These are phyloP conservation scores for Balamuthia mandrillaris DNA, from an alignment of 208 protist genomes.

Conservation along the genomic window DNA sequence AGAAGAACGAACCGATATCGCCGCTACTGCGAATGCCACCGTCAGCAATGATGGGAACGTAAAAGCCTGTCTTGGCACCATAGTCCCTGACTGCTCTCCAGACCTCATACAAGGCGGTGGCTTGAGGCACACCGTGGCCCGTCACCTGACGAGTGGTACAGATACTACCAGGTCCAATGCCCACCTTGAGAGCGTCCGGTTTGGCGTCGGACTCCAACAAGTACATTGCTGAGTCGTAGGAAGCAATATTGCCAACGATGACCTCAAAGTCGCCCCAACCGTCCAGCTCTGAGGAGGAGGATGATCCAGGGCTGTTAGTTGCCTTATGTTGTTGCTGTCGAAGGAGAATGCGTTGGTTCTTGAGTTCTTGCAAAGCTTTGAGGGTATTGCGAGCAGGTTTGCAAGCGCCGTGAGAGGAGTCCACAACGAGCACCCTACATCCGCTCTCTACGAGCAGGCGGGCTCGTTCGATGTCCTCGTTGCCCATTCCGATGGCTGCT, in stretches of 20 bases:
- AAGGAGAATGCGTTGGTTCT: neutral
- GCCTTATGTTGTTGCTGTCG: neutral
- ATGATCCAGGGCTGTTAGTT: neutral
- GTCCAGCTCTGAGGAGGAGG: neutral
- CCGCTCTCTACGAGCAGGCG: conserved; percentile 78
- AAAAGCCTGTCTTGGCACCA: conserved; percentile 37
- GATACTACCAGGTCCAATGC: conserved; percentile 97
- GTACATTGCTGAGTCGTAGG: conserved; percentile 81
- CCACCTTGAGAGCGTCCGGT: conserved; percentile 70
- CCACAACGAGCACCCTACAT: conserved; percentile 88
- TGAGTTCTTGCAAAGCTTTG: neutral
- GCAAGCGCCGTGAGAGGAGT: conserved; percentile 67
- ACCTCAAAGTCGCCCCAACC: conserved; percentile 56
- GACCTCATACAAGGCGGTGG: conserved; percentile 89
- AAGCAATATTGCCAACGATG: conserved; percentile 92
- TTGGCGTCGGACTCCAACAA: conserved; percentile 45
- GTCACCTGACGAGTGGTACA: conserved; percentile 66
- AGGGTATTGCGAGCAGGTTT: neutral
- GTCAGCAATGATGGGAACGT: conserved; percentile 88
- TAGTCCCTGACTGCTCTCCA: neutral
- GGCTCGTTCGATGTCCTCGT: conserved; percentile 83
- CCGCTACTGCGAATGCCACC: conserved; percentile 87
- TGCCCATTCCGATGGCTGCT: conserved; percentile 85
- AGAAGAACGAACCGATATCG: conserved; percentile 90
- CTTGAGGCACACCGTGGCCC: conserved; percentile 82